phyloP scores from a whole-genome alignment of 1,284 basidiomycete species.

The Ganoderma leucocontextum region DNA sequence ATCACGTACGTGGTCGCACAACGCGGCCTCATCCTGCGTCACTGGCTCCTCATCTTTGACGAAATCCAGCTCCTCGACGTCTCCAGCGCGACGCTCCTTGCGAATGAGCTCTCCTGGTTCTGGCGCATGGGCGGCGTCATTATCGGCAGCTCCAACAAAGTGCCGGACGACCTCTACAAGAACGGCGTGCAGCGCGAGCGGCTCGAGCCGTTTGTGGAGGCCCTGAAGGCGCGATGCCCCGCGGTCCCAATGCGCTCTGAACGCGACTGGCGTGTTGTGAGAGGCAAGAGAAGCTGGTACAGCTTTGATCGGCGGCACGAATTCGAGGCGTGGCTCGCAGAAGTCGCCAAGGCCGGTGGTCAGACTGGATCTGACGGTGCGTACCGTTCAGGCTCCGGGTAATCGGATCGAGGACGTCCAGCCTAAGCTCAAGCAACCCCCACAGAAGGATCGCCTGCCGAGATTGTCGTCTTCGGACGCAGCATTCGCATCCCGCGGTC shows the following conservation, averaged over 20 bases:
- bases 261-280: slow-evolving; percentile 50
- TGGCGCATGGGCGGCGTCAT: slow-evolving; percentile 81
- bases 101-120: slow-evolving; percentile 79
- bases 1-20: slow-evolving; percentile 56
- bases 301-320: slow-evolving; percentile 34
- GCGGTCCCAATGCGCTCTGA: slow-evolving; percentile 61
- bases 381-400: slow-evolving; percentile 9
- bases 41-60: slow-evolving; percentile 73
- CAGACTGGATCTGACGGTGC: slow-evolving; percentile 12
- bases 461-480: slow-evolving; percentile 53
- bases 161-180: slow-evolving; percentile 75
- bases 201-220: slow-evolving; percentile 70
- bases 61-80: slow-evolving; percentile 80
- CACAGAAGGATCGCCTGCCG: slow-evolving; percentile 21
- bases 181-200: slow-evolving; percentile 74
- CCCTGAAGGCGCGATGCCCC: slow-evolving; percentile 69
- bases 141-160: slow-evolving; percentile 61
- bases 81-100: slow-evolving; percentile 68
- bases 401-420: slow-evolving; percentile 11
- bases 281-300: slow-evolving; percentile 46
- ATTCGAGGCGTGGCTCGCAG: slow-evolving; percentile 37
- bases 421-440: neutral
- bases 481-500: slow-evolving; percentile 57
- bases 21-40: slow-evolving; percentile 56
- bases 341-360: neutral